Evolutionary conservation across 2,329 filamentous ascomycete species (phyloP).

Genomic region (Chlorencoelia australis): DNA sequence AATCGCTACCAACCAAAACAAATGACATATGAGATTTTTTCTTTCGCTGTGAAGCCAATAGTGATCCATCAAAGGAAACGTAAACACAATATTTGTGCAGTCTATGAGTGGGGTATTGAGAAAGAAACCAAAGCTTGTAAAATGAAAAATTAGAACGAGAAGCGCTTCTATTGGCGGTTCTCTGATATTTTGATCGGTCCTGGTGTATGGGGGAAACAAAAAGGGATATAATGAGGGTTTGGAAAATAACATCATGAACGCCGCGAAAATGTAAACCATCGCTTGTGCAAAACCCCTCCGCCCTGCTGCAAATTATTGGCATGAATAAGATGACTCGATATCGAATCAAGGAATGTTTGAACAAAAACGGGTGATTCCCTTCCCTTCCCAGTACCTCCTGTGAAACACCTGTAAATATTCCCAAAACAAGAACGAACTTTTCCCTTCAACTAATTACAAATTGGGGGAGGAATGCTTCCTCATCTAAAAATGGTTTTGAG

Average conservation of each 20-base stretch:
- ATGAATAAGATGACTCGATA: conserved; percentile 9
- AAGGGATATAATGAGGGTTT: conserved; percentile 14
- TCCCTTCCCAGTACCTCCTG: conserved; percentile 24
- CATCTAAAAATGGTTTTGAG: conserved; percentile 49
- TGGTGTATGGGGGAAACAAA: conserved; percentile 20
- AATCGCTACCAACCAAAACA: conserved; percentile 1
- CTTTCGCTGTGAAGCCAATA: conserved; percentile 4
- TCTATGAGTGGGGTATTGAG: conserved; percentile 23
- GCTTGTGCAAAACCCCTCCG: conserved; percentile 4
- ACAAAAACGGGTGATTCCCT: conserved; percentile 12
- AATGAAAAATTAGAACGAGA: conserved; percentile 14
- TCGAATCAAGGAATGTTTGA: conserved; percentile 20
- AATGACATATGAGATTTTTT: conserved; percentile 9
- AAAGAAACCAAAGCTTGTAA: too few relatives aligned
- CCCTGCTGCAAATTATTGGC: conserved; percentile 6
- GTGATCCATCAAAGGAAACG: conserved; percentile 4
- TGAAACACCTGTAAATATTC: conserved; percentile 27
- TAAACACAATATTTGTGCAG: conserved; percentile 16
- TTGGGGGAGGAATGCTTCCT: conserved; percentile 12
- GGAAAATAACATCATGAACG: conserved; percentile 12
- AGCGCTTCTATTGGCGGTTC: conserved; percentile 14
- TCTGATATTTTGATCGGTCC: too few relatives aligned
- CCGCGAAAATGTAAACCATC: conserved; percentile 17
- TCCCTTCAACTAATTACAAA: conserved; percentile 25
- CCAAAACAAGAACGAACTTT: conserved; percentile 26